Evolutionary conservation across 495 filamentous ascomycete genomes (phyloP).

Genomic region (Penicillium diatomitis): DNA sequence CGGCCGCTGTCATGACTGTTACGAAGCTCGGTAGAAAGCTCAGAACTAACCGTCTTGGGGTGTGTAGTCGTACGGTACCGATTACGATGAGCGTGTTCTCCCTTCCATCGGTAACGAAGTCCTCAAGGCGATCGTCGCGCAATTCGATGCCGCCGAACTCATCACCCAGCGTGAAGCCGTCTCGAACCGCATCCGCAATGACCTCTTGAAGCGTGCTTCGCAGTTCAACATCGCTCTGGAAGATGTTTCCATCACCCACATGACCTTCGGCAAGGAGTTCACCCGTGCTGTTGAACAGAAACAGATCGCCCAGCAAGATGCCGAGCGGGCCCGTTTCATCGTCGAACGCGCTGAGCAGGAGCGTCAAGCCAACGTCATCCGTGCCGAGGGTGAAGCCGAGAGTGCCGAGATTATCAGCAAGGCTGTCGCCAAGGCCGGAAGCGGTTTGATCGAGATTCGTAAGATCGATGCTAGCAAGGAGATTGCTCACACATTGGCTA

Average conservation of each 20-base stretch:
- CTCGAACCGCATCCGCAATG: slow-evolving; percentile 85
- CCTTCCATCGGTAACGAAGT: slow-evolving; percentile 99
- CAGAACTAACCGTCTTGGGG: neutral
- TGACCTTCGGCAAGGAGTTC: slow-evolving; percentile 99
- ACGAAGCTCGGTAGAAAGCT: too few relatives aligned
- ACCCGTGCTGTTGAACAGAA: slow-evolving; percentile 98
- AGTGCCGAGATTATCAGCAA: slow-evolving; percentile 88
- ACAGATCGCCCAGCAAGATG: slow-evolving; percentile 99
- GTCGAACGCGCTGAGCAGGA: slow-evolving; percentile 99
- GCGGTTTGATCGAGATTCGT: slow-evolving; percentile 89
- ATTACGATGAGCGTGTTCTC: slow-evolving; percentile 99
- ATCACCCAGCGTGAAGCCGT: slow-evolving; percentile 99
- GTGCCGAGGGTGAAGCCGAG: slow-evolving; percentile 95
- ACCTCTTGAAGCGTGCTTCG: slow-evolving; percentile 87
- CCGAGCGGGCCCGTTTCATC: slow-evolving; percentile 92
- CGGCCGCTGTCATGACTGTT: too few relatives aligned
- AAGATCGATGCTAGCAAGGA: slow-evolving; percentile 95
- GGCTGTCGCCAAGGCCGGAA: slow-evolving; percentile 83
- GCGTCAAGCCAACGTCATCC: slow-evolving; percentile 94
- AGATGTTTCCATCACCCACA: slow-evolving; percentile 99
- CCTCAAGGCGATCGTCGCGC: slow-evolving; percentile 96
- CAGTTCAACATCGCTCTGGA: slow-evolving; percentile 99
- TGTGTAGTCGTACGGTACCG: slow-evolving; percentile 64
- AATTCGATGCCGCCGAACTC: slow-evolving; percentile 98
- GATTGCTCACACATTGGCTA: slow-evolving; percentile 81